Evolutionary conservation across 805 yeast species (phyloP).

Genomic region (Kodamaea hsintzibuensis): DNA sequence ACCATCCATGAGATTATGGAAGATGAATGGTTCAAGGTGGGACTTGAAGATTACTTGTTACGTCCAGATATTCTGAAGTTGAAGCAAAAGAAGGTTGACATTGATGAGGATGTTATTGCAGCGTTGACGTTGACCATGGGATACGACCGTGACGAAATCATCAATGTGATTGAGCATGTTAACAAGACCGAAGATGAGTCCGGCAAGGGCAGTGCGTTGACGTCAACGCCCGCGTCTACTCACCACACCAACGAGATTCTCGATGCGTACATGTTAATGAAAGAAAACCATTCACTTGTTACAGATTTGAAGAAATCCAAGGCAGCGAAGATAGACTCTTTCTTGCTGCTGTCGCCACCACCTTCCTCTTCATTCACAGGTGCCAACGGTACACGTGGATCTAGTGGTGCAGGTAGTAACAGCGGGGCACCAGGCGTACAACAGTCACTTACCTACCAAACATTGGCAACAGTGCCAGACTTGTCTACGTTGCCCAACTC

Average conservation of each 20-base stretch:
- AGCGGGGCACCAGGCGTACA: slow-evolving; percentile 44
- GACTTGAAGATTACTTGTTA: slow-evolving; percentile 28
- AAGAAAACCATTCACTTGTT: slow-evolving; percentile 72
- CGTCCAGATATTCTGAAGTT: slow-evolving; percentile 30
- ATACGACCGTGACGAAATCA: slow-evolving; percentile 29
- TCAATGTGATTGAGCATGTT: slow-evolving; percentile 22
- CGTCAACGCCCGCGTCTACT: slow-evolving; percentile 6
- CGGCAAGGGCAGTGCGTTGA: neutral
- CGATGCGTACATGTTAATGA: slow-evolving; percentile 82
- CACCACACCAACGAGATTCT: slow-evolving; percentile 64
- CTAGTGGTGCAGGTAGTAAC: slow-evolving; percentile 18
- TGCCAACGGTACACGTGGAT: slow-evolving; percentile 8
- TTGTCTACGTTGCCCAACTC: slow-evolving; percentile 61
- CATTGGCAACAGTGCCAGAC: slow-evolving; percentile 48
- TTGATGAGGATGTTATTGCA: slow-evolving; percentile 29
- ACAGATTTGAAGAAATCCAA: slow-evolving; percentile 60
- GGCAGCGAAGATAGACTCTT: slow-evolving; percentile 55
- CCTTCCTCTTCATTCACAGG: slow-evolving; percentile 33
- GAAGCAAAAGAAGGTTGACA: slow-evolving; percentile 25
- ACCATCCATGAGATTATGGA: slow-evolving; percentile 33
- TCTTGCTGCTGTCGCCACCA: slow-evolving; percentile 63
- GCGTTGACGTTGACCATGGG: slow-evolving; percentile 33
- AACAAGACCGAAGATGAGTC: slow-evolving; percentile 15
- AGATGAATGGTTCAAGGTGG: slow-evolving; percentile 32
- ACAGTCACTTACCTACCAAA: slow-evolving; percentile 47